Conservation (phyloP, 345 rosid species). For the Eucalyptus cloeziana region DNA sequence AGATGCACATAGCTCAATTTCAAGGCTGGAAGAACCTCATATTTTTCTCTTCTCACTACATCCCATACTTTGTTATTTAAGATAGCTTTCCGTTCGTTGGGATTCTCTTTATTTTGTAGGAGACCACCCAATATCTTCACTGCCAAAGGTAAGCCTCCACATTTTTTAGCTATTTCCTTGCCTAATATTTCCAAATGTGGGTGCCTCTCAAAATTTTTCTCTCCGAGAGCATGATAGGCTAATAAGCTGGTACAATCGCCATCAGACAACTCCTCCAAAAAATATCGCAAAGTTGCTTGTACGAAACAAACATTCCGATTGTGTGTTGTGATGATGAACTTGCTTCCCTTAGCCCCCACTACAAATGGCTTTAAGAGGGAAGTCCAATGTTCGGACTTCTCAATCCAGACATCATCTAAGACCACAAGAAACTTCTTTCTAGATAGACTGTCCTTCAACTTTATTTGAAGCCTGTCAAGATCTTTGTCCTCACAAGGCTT, state of each 20-base stretch:
- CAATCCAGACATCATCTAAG: background rate
- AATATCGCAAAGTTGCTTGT: rapidly evolving
- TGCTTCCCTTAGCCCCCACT: background rate
- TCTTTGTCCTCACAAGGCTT: rapidly evolving
- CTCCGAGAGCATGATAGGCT: no score
- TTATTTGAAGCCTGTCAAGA: background rate
- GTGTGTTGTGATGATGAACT: background rate
- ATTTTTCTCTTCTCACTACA: rapidly evolving
- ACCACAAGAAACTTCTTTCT: background rate
- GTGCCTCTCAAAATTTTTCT: rapidly evolving
- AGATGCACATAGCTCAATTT: no score
- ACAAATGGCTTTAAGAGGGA: background rate
- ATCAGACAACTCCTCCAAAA: rapidly evolving
- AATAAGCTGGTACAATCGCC: background rate
- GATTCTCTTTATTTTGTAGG: background rate
- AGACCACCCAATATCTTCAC: background rate
- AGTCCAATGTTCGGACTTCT: background rate
- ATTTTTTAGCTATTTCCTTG: no score
- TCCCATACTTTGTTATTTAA: no score
- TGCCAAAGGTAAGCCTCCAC: background rate
- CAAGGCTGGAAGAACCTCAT: no score
- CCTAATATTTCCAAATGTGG: rapidly evolving
- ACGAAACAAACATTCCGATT: rapidly evolving
- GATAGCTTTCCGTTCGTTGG: background rate
- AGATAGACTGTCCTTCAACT: rapidly evolving